Evolutionary conservation across 805 yeast species (phyloP), one percentile per base, ranked within the genome.

Genomic region (Soucietia sequanensis): DNA sequence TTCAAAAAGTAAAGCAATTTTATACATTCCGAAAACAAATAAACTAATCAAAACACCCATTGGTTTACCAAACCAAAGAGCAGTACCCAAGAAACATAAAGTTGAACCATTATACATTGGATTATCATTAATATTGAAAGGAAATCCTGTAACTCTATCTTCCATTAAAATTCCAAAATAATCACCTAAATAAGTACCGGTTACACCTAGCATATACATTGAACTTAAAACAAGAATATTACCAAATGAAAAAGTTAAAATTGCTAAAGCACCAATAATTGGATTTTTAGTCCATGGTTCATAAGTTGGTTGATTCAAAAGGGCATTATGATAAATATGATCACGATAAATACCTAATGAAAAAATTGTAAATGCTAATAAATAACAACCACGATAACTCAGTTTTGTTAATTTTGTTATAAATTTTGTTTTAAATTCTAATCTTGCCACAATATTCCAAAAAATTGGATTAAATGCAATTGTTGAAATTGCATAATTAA

Each of bases 81-180:
- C 91, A 27, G 95, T 81, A 28, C 96, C 99, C 54, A 93, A 66
- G 71, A 93, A 93, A 34, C 95, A 80, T 46, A 91, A 66, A 15
- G 90, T 77, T 7, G 95, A 85, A 11, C 99, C 99, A 54, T 84
- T 83, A 63, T 93, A 93, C 99, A 93, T 93, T 45, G 99, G 99
- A 62, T 93, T 91, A 53, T 88, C 82, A 44, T 81, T 75, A 37
- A 90, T 78, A 51, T 81, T 90, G 75, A 93, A 93, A 11, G 99
- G 99, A 75, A 93, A 93, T 1, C 84, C 80, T 12, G 91, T 83
- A 40, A 93, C 96, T 54, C 95, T 76, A 44, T 85, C 77, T 43
- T 81, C 80, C 93, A 91, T 93, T 50, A 93, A 74, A 51, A 93
- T 90, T 2, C 98, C 98, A 62, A 93, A 93, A 65, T 93, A 95